Evolutionary conservation across 2,329 filamentous ascomycete species (phyloP).

Genomic region (Colletotrichum agaves): DNA sequence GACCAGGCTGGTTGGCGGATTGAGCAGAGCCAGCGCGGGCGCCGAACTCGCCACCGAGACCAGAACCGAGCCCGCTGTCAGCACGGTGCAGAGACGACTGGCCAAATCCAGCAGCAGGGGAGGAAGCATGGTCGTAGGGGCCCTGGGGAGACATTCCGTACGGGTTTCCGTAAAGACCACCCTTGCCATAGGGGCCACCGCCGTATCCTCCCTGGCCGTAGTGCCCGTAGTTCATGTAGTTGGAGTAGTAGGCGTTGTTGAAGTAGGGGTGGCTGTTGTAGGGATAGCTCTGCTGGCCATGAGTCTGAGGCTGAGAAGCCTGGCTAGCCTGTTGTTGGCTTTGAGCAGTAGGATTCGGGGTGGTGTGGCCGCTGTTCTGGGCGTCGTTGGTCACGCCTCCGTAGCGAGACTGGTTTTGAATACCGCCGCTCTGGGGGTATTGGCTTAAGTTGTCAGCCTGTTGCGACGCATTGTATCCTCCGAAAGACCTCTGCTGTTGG

Average conservation of each 20-base stretch:
- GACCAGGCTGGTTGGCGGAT: conserved; percentile 60
- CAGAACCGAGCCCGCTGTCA: conserved; percentile 60
- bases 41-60: conserved; percentile 64
- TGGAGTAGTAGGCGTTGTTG: conserved; percentile 70
- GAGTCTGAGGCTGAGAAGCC: conserved; percentile 56
- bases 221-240: conserved; percentile 66
- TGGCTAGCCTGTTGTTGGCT: conserved; percentile 58
- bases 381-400: conserved; percentile 70
- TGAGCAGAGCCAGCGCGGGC: conserved; percentile 60
- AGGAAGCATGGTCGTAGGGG: conserved; percentile 66
- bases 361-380: conserved; percentile 89
- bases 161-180: conserved; percentile 64
- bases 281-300: conserved; percentile 60
- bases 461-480: conserved; percentile 77
- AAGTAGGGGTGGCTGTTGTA: conserved; percentile 69
- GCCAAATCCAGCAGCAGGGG: conserved; percentile 63
- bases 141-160: conserved; percentile 67
- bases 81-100: conserved; percentile 64
- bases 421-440: conserved; percentile 80
- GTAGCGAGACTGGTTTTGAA: conserved; percentile 66
- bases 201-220: conserved; percentile 64
- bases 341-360: conserved; percentile 80
- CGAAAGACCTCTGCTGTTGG: conserved; percentile 82
- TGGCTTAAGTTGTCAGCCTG: conserved; percentile 69
- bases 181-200: conserved; percentile 65